Base-by-base conservation (phyloP, 2,329 filamentous ascomycete species). In the Alternaria gaisen region DNA sequence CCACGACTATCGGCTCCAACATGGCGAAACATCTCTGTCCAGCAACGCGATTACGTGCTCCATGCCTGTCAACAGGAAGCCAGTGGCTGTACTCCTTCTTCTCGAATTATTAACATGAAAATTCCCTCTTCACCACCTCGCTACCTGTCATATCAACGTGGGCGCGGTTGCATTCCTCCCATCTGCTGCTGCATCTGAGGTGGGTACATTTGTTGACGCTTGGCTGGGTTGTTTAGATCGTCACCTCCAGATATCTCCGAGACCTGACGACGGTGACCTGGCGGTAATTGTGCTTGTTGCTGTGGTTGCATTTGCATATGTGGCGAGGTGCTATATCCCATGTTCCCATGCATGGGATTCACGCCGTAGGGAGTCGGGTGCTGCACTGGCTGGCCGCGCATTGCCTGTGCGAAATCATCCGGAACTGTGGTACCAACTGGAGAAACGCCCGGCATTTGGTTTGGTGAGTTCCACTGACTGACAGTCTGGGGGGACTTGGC, bases 401-500 rank as follows among this genome's bases (percentile, higher is more conserved):
- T 69, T 73, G 82, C 69, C 65, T 84, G 70, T 58, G 81, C 74
- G 60, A 83, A 84, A 41, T 83, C 80, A 32, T 84, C 82, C 20
- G 81, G 77, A 14, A 81, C 74, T 32, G 72, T 79, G 47, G 82
- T 81, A 56, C 81, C 82, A 7, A 86, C 84, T 1, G 87, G 83
- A 10, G 86, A 85, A 46, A 88, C 85, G 38, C 84, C 85, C 14
- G 85, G 81, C 44, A 88, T 82, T 59, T 86, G 84, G 48, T 82
- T 83, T 0, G 88, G 87, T 11, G 87, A 89, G 71, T 89, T 87
- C 87, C 88, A 90, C 65, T 86, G 88, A 69, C 82, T 88, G 60
- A 82, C 83, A 3, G 85, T 84, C 3, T 85, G 85, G 12, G 87
- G 87, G 16, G 87, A 89, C 58, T 87, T 87, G 5, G 83, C 84